Evolutionary conservation across 1,284 basidiomycete genomes (phyloP).

Genomic region (Moniliophthora roreri): DNA sequence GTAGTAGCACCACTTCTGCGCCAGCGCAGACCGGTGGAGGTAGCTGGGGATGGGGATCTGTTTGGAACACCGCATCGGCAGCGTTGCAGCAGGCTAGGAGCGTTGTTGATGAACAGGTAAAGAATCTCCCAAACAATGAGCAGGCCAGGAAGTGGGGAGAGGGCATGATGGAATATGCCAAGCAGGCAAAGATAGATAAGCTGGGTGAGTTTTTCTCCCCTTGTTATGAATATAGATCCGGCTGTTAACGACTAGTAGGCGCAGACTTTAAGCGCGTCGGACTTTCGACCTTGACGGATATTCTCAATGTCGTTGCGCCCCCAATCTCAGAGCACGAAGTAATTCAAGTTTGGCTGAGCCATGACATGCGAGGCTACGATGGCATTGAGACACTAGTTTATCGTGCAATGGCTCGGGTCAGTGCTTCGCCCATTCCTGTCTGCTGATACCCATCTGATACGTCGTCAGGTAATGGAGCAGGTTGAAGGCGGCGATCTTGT

Average conservation of each 20-base stretch:
- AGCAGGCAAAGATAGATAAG: conserved; percentile 82
- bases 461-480: conserved; percentile 81
- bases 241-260: conserved; percentile 45
- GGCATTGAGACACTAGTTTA: conserved; percentile 97
- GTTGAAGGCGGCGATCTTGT: conserved; percentile 91
- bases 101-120: conserved; percentile 90
- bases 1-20: conserved; percentile 22
- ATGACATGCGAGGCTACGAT: conserved; percentile 96
- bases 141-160: conserved; percentile 80
- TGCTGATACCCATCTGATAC: conserved; percentile 6
- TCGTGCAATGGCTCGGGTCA: conserved; percentile 74
- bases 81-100: conserved; percentile 86
- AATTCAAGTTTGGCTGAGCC: conserved; percentile 91
- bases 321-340: conserved; percentile 98
- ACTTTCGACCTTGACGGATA: conserved; percentile 83
- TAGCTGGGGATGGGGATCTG: conserved; percentile 78
- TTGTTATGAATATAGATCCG: not conserved
- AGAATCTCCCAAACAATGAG: conserved; percentile 77
- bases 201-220: conserved; percentile 47
- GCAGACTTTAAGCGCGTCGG: conserved; percentile 86
- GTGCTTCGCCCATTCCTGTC: conserved; percentile 23
- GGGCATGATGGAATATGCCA: conserved; percentile 65
- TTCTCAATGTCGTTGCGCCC: conserved; percentile 95
- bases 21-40: conserved; percentile 30
- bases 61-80: conserved; percentile 85